Percentiles rank a stretch among this genome's conserved stretches.
Evolutionary conservation across 2,329 filamentous ascomycete species (phyloP).

Genomic region (Calonectria honghensis): DNA sequence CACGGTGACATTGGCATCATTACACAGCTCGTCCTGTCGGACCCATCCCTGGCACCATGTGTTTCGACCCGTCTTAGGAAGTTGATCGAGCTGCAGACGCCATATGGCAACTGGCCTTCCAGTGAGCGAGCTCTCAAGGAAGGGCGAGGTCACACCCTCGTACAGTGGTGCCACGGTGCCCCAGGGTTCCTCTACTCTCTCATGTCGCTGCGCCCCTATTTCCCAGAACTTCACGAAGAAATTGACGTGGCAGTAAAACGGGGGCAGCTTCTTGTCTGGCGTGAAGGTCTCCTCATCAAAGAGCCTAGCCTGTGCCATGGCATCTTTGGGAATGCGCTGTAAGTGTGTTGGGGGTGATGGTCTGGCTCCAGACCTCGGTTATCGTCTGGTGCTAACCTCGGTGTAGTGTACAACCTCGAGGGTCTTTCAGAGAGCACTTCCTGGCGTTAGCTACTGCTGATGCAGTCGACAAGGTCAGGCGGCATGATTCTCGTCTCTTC

Average conservation of each 20-base stretch:
- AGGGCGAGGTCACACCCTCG: constrained; percentile 65
- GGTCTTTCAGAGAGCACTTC: constrained; percentile 70
- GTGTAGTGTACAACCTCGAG: constrained; percentile 57
- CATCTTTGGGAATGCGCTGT: constrained; percentile 78
- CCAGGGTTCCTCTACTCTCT: constrained; percentile 78
- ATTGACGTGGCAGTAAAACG: constrained; percentile 72
- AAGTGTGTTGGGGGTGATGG: constrained; percentile 57
- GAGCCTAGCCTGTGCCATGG: constrained; percentile 80
- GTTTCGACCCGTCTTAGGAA: constrained; percentile 72
- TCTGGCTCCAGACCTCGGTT: constrained; percentile 42
- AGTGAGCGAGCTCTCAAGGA: constrained; percentile 66
- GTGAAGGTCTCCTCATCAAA: constrained; percentile 76
- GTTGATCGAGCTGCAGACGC: constrained; percentile 75
- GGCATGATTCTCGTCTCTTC: constrained; percentile 58
- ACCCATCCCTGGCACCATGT: constrained; percentile 71
- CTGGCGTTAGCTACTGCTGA: constrained; percentile 74
- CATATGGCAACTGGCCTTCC: constrained; percentile 79
- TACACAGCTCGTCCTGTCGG: constrained; percentile 79
- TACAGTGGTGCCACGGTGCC: constrained; percentile 82
- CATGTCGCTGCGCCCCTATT: constrained; percentile 72
- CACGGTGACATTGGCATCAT: constrained; percentile 83
- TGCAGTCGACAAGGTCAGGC: constrained; percentile 68
- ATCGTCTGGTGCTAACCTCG: constrained; percentile 44
- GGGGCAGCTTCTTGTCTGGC: constrained; percentile 72
- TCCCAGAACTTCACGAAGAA: constrained; percentile 70